Conservation (phyloP, 331 rosid species). For the Quercus tomentella region DNA sequence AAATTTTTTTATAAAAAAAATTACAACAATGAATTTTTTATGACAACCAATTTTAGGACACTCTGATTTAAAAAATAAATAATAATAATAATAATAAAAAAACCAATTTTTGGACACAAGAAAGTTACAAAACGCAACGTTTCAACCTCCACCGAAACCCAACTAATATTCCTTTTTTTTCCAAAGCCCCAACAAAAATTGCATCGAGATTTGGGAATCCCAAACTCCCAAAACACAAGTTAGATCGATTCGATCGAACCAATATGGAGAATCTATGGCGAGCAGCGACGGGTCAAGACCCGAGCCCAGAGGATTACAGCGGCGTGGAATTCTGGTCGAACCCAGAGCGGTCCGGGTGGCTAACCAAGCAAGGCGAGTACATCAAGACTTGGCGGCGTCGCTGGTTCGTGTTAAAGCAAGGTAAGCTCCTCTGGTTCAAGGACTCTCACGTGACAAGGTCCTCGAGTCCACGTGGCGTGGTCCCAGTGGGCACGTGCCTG, state of each 20-base stretch:
- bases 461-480: constrained; percentile 66
- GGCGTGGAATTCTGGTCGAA: constrained; percentile 70
- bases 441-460: constrained; percentile 46
- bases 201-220: not conserved
- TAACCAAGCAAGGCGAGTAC: constrained; percentile 81
- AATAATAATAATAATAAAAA: too few species aligned
- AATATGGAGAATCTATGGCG: constrained; percentile 69
- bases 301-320: constrained; percentile 43
- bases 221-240: not conserved
- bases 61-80: too few species aligned
- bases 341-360: constrained; percentile 75
- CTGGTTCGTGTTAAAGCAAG: constrained; percentile 82
- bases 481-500: constrained; percentile 55
- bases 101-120: too few species aligned
- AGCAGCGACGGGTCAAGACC: constrained; percentile 53
- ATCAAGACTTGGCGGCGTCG: constrained; percentile 87
- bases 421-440: constrained; percentile 85
- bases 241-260: not conserved
- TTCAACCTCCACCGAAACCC: too few species aligned
- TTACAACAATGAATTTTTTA: too few species aligned
- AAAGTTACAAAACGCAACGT: too few species aligned
- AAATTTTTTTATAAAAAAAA: too few species aligned
- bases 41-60: too few species aligned
- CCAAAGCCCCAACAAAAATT: not conserved
- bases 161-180: too few species aligned